Evolutionary conservation across 2,329 filamentous ascomycete genomes (phyloP), one percentile per base, ranked within the genome.

Genomic region (Pseudocercospora cruenta): DNA sequence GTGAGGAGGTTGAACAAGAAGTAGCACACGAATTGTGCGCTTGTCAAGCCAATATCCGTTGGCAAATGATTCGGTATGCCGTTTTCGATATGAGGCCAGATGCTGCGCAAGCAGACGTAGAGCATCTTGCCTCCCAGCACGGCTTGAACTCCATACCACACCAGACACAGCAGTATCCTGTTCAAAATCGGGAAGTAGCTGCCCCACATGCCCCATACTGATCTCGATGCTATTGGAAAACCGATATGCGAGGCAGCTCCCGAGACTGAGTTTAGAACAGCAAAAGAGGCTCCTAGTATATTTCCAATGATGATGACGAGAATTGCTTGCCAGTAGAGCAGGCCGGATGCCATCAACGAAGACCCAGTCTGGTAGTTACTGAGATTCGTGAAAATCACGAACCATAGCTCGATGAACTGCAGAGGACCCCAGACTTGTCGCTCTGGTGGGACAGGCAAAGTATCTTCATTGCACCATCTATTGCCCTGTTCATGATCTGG

Each of bases 101-200:
- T 58, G 31, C 55, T 58, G 9, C 55, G 55, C 8, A 58, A 14
- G 26, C 55, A 58, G 26, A 58, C 55, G 31, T 39, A 58, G 1
- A 58, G 19, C 55, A 58, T 58, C 55, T 58, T 58, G 6, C 55
- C 55, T 10, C 55, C 55, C 12, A 58, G 31, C 19, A 58, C 55
- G 12, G 55, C 55, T 58, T 58, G 55, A 2, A 58, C 55, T 19
- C 55, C 55, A 33, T 58, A 58, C 55, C 55, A 58, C 8, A 58
- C 55, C n/a, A 58, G 16, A 12, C 31, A 58, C n/a, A 58, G 31
- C 28, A 58, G 31, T 4, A 58, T 58, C 36, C 55, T 36, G 31
- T 58, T 58, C 1, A 58, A n/a, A 9, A 58, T 58, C 9, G 55
- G 55, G 12, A 58, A 58, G n/a, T 58, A 58, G 19, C 31, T 39